Evolutionary conservation across 352 stramenopile genomes (phyloP).

Genomic region (Phytophthora parvispora): DNA sequence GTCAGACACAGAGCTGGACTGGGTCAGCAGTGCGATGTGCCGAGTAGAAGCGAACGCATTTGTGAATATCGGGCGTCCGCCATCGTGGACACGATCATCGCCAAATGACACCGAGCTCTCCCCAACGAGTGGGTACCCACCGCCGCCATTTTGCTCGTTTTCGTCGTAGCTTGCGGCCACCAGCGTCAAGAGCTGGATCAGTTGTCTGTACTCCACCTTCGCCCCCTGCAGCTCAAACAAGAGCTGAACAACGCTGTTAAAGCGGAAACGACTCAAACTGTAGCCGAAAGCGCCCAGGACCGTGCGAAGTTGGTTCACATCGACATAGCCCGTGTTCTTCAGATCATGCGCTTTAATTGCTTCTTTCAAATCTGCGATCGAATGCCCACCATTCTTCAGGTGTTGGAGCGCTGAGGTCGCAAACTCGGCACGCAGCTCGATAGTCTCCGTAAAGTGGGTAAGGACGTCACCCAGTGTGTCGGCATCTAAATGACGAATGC

Average conservation of each 20-base stretch:
- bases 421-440: slow-evolving; percentile 66
- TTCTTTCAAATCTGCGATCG: slow-evolving; percentile 41
- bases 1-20: too few relatives aligned
- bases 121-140: too few relatives aligned
- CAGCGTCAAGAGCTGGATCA: slow-evolving; percentile 47
- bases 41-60: too few relatives aligned
- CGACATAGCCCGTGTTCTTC: slow-evolving; percentile 39
- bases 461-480: slow-evolving; percentile 64
- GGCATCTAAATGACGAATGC: slow-evolving; percentile 65
- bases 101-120: too few relatives aligned
- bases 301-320: slow-evolving; percentile 51
- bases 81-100: too few relatives aligned
- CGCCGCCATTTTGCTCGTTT: too few relatives aligned
- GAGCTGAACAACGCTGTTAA: slow-evolving; percentile 68
- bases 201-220: slow-evolving; percentile 56
- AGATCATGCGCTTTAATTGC: slow-evolving; percentile 44
- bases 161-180: too few relatives aligned
- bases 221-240: slow-evolving; percentile 55
- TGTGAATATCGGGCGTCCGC: too few relatives aligned
- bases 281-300: slow-evolving; percentile 57
- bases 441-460: slow-evolving; percentile 67
- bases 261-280: slow-evolving; percentile 59
- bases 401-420: slow-evolving; percentile 35
- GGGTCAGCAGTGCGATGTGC: too few relatives aligned
- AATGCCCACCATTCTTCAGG: slow-evolving; percentile 28